phyloP scores from a whole-genome alignment of 805 yeast genomes.

The Lipomyces lipofer region DNA sequence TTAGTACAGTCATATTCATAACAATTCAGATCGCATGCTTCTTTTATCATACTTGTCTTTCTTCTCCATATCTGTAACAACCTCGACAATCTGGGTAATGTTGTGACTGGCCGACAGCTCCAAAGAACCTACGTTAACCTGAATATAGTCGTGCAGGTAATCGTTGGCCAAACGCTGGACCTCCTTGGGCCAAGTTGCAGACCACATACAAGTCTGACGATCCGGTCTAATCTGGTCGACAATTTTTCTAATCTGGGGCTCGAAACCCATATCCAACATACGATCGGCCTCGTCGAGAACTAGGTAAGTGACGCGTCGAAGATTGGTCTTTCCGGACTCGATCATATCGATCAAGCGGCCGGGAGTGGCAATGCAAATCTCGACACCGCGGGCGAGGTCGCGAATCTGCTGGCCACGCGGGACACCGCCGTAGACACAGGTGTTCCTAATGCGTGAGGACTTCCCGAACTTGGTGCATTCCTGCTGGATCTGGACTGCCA shows the following conservation, averaged over 20 bases:
- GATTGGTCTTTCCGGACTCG: constrained; percentile 90
- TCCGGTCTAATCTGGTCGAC: constrained; percentile 96
- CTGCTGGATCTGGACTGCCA: constrained; percentile 94
- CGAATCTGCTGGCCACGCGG: constrained; percentile 97
- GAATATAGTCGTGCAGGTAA: constrained; percentile 88
- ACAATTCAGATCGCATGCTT: no score
- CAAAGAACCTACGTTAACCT: constrained; percentile 89
- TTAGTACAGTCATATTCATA: no score
- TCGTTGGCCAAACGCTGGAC: constrained; percentile 92
- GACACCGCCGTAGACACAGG: constrained; percentile 92
- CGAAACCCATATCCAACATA: constrained; percentile 99
- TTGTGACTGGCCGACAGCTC: constrained; percentile 96
- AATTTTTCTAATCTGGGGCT: constrained; percentile 98
- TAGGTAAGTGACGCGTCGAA: constrained; percentile 93
- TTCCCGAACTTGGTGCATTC: constrained; percentile 95
- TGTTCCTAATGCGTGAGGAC: constrained; percentile 88
- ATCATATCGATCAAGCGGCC: constrained; percentile 98
- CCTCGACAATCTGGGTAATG: constrained; percentile 88
- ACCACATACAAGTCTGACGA: constrained; percentile 99
- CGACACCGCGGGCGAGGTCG: constrained; percentile 92
- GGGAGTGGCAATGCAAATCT: constrained; percentile 96
- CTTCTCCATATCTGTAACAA: constrained; percentile 88
- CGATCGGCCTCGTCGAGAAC: constrained; percentile 99
- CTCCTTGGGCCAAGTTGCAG: constrained; percentile 99
- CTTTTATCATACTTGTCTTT: constrained; percentile 70